A percentile compares a stretch with the other conserved stretches of the same genome.
phyloP scores from a whole-genome alignment of 495 filamentous ascomycete genomes.

The Daldinia loculata region DNA sequence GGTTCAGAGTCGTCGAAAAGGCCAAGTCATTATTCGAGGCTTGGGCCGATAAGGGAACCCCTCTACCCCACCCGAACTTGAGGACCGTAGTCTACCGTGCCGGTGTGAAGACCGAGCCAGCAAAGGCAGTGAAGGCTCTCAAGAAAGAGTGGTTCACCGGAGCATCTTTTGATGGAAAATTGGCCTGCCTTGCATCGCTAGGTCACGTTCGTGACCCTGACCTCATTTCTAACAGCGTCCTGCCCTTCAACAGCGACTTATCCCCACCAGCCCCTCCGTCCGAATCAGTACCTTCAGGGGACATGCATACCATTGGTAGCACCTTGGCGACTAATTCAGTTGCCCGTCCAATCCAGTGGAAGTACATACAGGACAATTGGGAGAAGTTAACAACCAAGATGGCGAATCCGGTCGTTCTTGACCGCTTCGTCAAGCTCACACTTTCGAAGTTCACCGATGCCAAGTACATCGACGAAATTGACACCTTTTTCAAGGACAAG shows the following conservation, averaged over 20 bases:
- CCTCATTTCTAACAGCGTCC: constrained; percentile 73
- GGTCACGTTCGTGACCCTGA: constrained; percentile 75
- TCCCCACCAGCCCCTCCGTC: constrained; percentile 62
- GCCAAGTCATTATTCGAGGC: constrained; percentile 77
- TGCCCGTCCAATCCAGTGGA: constrained; percentile 77
- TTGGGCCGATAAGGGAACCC: constrained; percentile 70
- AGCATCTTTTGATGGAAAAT: constrained; percentile 86
- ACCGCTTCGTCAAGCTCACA: constrained; percentile 81
- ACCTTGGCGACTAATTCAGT: constrained; percentile 75
- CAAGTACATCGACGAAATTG: constrained; percentile 77
- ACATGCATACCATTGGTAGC: constrained; percentile 81
- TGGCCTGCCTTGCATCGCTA: constrained; percentile 79
- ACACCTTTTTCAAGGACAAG: constrained; percentile 81
- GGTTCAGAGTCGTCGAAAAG: constrained; percentile 68
- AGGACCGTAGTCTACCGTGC: constrained; percentile 81
- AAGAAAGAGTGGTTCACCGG: constrained; percentile 84
- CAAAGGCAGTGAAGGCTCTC: constrained; percentile 72
- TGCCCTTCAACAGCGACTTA: constrained; percentile 81
- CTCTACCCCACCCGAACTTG: constrained; percentile 77
- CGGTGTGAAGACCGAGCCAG: constrained; percentile 72
- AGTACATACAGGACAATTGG: constrained; percentile 86
- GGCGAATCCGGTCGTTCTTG: constrained; percentile 83
- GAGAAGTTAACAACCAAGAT: constrained; percentile 69
- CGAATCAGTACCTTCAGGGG: constrained; percentile 65
- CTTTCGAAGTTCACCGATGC: constrained; percentile 79